Conservation (phyloP, 179 eudicot genomes). For the Drosera spatulata region DNA sequence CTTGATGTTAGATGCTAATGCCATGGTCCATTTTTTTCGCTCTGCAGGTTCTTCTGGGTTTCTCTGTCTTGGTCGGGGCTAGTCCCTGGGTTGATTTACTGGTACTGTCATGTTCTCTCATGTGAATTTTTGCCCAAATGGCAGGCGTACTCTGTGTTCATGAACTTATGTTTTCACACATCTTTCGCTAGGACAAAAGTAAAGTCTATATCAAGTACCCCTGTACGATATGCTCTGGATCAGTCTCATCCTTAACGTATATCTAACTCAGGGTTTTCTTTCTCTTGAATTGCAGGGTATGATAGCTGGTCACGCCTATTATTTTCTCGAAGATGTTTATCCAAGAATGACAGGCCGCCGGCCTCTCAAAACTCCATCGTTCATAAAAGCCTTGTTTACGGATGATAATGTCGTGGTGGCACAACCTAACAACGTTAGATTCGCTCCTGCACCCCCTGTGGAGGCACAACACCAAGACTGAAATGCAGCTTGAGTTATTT, state of each 20-base stretch:
- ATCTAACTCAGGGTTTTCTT: too few species aligned
- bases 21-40: background rate
- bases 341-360: slow-evolving; percentile 90
- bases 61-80: slow-evolving; percentile 95
- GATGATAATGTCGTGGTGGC: slow-evolving; percentile 89
- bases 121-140: too few species aligned
- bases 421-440: slow-evolving; percentile 56
- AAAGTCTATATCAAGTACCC: too few species aligned
- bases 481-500: slow-evolving; percentile 1
- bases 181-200: too few species aligned
- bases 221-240: too few species aligned
- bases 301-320: slow-evolving; percentile 99
- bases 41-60: slow-evolving; percentile 88
- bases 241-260: too few species aligned
- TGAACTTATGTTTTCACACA: too few species aligned
- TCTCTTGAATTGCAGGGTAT: slow-evolving; percentile 49
- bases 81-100: slow-evolving; percentile 97
- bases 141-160: too few species aligned
- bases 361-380: slow-evolving; percentile 76
- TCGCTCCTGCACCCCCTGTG: slow-evolving; percentile 72
- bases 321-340: slow-evolving; percentile 89
- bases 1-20: background rate
- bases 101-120: slow-evolving; percentile 27
- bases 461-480: slow-evolving; percentile 32
- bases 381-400: slow-evolving; percentile 66